phyloP scores from a whole-genome alignment of 148 eudicot genomes.

The Rhododendron vialii region DNA sequence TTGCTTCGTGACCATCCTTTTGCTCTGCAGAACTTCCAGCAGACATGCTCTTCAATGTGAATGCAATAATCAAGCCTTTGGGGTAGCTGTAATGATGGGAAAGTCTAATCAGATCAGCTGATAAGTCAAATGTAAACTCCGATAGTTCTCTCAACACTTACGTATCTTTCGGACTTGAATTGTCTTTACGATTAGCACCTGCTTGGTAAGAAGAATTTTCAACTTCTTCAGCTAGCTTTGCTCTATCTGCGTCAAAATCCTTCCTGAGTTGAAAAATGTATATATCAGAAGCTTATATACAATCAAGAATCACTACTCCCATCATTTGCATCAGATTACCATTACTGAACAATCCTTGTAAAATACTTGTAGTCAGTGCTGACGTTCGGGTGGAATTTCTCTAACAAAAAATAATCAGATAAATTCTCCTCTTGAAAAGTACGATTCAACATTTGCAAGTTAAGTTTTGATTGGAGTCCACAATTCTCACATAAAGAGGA shows the following conservation, averaged over 20 bases:
- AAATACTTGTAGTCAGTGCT: not conserved
- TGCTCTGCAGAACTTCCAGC: slow-evolving; percentile 33
- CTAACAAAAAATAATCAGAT: not conserved
- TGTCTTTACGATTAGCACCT: slow-evolving; percentile 30
- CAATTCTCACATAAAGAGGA: not conserved
- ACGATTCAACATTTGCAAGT: not conserved
- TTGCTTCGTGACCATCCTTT: slow-evolving; percentile 33
- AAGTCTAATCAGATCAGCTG: not conserved
- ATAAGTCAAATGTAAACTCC: slow-evolving; percentile 8
- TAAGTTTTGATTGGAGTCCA: not conserved
- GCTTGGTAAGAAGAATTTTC: slow-evolving; percentile 29
- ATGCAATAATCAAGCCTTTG: slow-evolving; percentile 81
- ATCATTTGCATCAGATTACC: not conserved
- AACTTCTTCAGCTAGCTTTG: slow-evolving; percentile 50
- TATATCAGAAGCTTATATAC: not conserved
- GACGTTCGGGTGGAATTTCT: not conserved
- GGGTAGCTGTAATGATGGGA: slow-evolving; percentile 53
- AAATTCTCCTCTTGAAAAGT: slow-evolving; percentile 2
- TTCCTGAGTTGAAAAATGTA: slow-evolving; percentile 47
- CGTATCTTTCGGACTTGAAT: slow-evolving; percentile 43
- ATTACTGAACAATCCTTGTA: not conserved
- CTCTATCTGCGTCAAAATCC: slow-evolving; percentile 76
- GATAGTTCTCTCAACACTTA: slow-evolving; percentile 10
- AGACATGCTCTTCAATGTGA: slow-evolving; percentile 58
- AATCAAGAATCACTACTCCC: not conserved